These are phyloP conservation scores for Stephania cephalantha DNA, from an alignment of 164 flowering plant genomes.

Conservation along the genomic window DNA sequence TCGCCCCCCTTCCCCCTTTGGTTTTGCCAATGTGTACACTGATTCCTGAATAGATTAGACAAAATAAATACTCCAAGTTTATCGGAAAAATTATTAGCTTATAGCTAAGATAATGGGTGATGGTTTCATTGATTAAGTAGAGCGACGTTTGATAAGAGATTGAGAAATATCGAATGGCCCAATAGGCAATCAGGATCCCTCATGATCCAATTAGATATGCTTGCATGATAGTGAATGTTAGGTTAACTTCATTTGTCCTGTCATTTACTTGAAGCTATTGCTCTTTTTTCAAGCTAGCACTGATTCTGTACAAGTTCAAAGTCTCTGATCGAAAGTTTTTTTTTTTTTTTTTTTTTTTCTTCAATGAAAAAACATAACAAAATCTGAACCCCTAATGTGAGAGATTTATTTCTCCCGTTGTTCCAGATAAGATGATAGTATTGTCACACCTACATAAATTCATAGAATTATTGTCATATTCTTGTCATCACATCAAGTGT, in stretches of 20 bases:
- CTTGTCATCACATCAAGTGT: slow-evolving; percentile 1
- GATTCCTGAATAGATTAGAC: neutral
- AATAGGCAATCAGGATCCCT: neutral
- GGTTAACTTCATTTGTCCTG: neutral
- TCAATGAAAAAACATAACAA: neutral
- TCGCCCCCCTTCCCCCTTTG: no score
- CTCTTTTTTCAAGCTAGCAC: neutral
- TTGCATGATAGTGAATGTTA: neutral
- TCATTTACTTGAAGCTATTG: neutral
- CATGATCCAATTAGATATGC: neutral
- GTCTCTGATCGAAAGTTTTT: neutral
- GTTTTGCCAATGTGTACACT: no score
- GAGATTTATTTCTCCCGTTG: neutral
- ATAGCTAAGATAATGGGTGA: neutral
- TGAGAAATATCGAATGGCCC: no score
- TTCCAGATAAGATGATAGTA: neutral
- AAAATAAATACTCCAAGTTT: neutral
- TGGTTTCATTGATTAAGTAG: no score
- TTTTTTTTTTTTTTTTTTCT: neutral
- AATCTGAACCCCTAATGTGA: neutral
- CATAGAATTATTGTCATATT: neutral
- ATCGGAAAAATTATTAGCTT: neutral
- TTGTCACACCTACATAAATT: neutral
- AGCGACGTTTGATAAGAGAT: no score
- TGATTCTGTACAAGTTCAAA: neutral